A percentile compares a stretch with the other conserved stretches of the same genome.
Conservation (phyloP, 176 grass and related monocot genomes). For the Elaeis guineensis region DNA sequence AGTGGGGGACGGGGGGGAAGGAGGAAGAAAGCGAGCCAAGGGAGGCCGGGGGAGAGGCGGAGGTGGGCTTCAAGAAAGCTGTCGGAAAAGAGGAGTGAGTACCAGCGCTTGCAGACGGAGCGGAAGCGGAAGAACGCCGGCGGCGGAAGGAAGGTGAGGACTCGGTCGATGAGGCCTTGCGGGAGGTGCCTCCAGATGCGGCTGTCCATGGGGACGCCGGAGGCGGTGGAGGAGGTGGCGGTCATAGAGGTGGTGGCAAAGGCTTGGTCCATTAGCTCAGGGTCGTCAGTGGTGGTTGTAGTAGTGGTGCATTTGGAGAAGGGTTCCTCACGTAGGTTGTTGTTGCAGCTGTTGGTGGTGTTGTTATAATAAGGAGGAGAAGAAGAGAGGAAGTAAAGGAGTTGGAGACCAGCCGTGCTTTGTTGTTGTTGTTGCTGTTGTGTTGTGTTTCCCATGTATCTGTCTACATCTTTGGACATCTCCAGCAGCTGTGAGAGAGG, state of each 20-base stretch:
- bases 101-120: conserved; percentile 66
- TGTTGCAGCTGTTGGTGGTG: not conserved
- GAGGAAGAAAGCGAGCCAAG: conserved; percentile 61
- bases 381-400: not conserved
- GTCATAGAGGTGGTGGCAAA: conserved; percentile 12
- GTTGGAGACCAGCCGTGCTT: too few species aligned
- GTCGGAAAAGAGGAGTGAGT: conserved; percentile 74
- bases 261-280: not conserved
- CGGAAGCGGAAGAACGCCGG: conserved; percentile 73
- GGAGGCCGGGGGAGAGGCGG: conserved; percentile 46
- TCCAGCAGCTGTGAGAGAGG: too few species aligned
- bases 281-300: too few species aligned
- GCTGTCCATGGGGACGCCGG: conserved; percentile 41
- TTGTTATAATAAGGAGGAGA: not conserved
- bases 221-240: not conserved
- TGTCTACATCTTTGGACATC: not conserved
- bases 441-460: conserved; percentile 15
- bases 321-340: conserved; percentile 22
- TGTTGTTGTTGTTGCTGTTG: not conserved
- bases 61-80: conserved; percentile 85
- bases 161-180: conserved; percentile 60
- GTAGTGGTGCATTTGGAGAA: not conserved
- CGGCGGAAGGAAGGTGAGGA: conserved; percentile 70
- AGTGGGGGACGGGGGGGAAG: conserved; percentile 33
- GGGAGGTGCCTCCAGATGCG: conserved; percentile 77